Percentiles rank a stretch among this genome's conserved stretches.
Evolutionary conservation across 2,329 filamentous ascomycete genomes (phyloP).

Genomic region (Fusarium aywerte): DNA sequence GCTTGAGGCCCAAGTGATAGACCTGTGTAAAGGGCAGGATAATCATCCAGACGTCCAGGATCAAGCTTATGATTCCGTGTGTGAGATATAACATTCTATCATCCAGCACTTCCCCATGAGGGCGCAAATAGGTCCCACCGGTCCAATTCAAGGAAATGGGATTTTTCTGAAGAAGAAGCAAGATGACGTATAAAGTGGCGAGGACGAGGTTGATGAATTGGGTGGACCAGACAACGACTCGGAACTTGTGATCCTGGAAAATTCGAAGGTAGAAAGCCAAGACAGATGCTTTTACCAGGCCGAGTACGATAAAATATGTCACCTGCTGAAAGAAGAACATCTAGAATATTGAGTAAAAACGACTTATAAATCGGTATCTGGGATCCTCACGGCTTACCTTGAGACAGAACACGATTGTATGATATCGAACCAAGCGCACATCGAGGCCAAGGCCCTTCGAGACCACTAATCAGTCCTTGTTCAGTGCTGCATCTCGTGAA

Average conservation of each 20-base stretch:
- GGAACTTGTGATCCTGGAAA: background rate
- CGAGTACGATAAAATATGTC: background rate
- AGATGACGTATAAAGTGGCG: accelerated
- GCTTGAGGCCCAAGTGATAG: background rate
- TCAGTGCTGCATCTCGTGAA: too few relatives aligned
- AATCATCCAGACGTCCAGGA: background rate
- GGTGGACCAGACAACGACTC: background rate
- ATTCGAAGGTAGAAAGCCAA: background rate
- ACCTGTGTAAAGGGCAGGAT: background rate
- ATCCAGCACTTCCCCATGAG: accelerated
- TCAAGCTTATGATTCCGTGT: background rate
- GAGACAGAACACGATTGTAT: background rate
- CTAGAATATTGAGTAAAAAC: accelerated
- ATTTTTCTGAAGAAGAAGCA: background rate
- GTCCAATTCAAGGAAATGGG: background rate
- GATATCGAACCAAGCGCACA: background rate
- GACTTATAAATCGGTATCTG: too few relatives aligned
- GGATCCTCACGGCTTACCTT: background rate
- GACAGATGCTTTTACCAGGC: background rate
- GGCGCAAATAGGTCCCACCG: accelerated
- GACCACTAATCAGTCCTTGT: background rate
- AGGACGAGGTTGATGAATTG: background rate
- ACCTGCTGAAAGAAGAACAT: background rate
- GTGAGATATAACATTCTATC: background rate
- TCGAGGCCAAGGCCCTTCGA: background rate